Conservation (phyloP, 768 basidiomycete genomes). For the Termitomyces sp. region DNA sequence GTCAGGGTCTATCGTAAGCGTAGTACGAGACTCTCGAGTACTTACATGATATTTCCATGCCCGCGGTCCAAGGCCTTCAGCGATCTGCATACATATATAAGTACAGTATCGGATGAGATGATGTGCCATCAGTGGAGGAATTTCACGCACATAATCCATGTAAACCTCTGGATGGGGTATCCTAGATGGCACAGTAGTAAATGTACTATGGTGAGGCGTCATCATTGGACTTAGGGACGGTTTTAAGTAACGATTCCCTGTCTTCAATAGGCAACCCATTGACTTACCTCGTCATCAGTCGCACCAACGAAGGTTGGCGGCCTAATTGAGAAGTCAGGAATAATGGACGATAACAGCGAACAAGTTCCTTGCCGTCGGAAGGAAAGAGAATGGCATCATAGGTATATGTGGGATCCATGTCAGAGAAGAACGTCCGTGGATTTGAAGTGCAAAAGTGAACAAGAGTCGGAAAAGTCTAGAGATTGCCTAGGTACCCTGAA, state of each 20-base stretch:
- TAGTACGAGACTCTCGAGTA: background rate
- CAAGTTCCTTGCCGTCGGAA: constrained; percentile 49
- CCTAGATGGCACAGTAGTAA: constrained; percentile 46
- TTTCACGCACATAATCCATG: constrained; percentile 65
- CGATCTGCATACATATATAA: constrained; percentile 41
- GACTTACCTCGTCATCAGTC: constrained; percentile 68
- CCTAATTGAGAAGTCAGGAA: constrained; percentile 30
- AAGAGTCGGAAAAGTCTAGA: constrained; percentile 12
- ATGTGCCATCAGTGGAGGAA: background rate
- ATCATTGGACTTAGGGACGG: constrained; percentile 36
- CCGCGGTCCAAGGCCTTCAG: constrained; percentile 63
- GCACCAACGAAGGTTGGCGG: constrained; percentile 68
- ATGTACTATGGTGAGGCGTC: constrained; percentile 40
- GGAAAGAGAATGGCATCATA: constrained; percentile 77
- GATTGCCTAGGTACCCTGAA: constrained; percentile 19
- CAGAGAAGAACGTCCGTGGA: constrained; percentile 15
- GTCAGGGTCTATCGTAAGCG: background rate
- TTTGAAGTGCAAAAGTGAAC: background rate
- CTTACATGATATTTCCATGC: constrained; percentile 73
- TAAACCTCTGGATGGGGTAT: constrained; percentile 83
- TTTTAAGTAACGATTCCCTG: constrained; percentile 2
- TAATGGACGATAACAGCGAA: background rate
- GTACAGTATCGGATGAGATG: background rate
- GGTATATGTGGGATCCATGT: constrained; percentile 58
- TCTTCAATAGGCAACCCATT: constrained; percentile 10